A percentile compares a stretch with the other conserved stretches of the same genome.
Conservation (phyloP, 2,329 filamentous ascomycete genomes). For the Fusarium graminum region DNA sequence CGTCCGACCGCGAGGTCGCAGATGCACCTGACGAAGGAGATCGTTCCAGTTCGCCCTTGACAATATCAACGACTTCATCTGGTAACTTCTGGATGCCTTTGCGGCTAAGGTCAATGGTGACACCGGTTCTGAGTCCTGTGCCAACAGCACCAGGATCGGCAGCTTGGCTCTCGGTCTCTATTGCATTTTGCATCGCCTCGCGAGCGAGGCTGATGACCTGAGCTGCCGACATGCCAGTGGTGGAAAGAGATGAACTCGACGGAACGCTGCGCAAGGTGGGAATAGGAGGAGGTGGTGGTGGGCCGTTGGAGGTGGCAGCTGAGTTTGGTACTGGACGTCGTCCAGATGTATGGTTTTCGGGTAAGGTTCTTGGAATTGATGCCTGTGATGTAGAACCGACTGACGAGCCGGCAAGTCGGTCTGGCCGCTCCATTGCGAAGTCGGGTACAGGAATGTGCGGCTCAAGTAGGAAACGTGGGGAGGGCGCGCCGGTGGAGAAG, state of each 20-base stretch:
- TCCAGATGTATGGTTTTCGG: slow-evolving; percentile 57
- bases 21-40: slow-evolving; percentile 54
- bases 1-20: slow-evolving; percentile 18
- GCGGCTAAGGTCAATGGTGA: slow-evolving; percentile 83
- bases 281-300: slow-evolving; percentile 60
- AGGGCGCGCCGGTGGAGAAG: slow-evolving; percentile 41
- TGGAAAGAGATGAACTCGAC: slow-evolving; percentile 62
- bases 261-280: slow-evolving; percentile 62
- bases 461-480: slow-evolving; percentile 39
- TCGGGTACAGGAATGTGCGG: slow-evolving; percentile 33
- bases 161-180: slow-evolving; percentile 74
- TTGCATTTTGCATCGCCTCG: slow-evolving; percentile 75
- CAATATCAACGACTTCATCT: slow-evolving; percentile 80
- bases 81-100: slow-evolving; percentile 79
- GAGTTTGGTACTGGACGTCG: slow-evolving; percentile 58
- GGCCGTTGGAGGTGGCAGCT: slow-evolving; percentile 57
- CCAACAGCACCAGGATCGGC: slow-evolving; percentile 71
- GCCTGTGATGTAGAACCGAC: slow-evolving; percentile 45
- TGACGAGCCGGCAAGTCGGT: slow-evolving; percentile 50
- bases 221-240: slow-evolving; percentile 67
- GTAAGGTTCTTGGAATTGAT: slow-evolving; percentile 53
- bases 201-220: slow-evolving; percentile 75
- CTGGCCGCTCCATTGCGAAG: slow-evolving; percentile 54
- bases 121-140: slow-evolving; percentile 74
- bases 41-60: slow-evolving; percentile 80